Base-by-base conservation (phyloP, 2,329 filamentous ascomycete species). In the Claviceps cyperi region DNA sequence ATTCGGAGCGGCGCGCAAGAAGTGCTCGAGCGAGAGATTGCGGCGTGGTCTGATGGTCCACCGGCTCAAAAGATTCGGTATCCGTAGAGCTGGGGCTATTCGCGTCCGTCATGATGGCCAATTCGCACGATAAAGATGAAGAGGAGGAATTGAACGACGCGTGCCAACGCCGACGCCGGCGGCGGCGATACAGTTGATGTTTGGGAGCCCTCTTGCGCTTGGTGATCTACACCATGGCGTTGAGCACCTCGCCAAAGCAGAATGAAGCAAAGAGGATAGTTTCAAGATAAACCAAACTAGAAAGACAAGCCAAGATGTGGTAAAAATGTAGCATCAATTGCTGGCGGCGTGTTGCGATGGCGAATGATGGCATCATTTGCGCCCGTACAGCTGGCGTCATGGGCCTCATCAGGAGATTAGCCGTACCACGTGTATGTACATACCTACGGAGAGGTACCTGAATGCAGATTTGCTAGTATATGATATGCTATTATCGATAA, bases 1-100 rank as follows among this genome's bases (percentile, higher is more conserved):
- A 98, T 64, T 97, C 90, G 46, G 77, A 69, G 59, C 82, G 78
- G 49, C 92, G 78, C 39, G 84, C 81, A 61, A 83, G 78, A 39
- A 97, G 71, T 32, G 78, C 78, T 53, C 71, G 72, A 44, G 78
- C 77, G n/a, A 84, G 74, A 3, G 79, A 81, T 49, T 75, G 71
- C 1, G 75, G 77, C 38, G 69, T 72, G 14, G 72, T 64, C 19
- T 56, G 57, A 2, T 69, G 58, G 38, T 78, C 73, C 49, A 66
- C 66, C 8, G 67, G 62, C 17, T 77, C 74, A 44, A 49, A 53
- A 36, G 68, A 65, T 17, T 53, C 56, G 45, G 60, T 58, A 21
- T 68, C 68, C 45, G 59, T 57, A 15, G 66, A 64, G 43, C 61
- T 57, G 51, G 60, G 56, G n/a, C 57, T 60, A 5, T 55, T 52